Evolutionary conservation across 441 rosid genomes (phyloP).

Genomic region (Adansonia madagascariensis): DNA sequence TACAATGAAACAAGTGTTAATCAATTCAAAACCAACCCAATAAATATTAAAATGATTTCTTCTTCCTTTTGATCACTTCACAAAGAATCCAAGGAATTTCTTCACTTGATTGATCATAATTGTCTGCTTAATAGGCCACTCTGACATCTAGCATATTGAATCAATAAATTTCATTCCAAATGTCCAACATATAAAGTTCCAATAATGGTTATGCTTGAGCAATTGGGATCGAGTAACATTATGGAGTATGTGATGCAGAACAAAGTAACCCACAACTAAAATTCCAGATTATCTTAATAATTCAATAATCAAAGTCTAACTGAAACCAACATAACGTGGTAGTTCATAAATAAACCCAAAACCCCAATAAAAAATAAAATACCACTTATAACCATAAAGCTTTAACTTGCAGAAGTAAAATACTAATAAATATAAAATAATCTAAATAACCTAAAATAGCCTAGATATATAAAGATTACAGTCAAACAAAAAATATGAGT

Average conservation of each 20-base stretch:
- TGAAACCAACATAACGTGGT: background rate
- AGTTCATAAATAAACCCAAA: background rate
- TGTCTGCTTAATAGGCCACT: background rate
- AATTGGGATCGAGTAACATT: background rate
- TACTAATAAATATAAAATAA: background rate
- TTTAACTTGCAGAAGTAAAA: background rate
- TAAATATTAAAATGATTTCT: background rate
- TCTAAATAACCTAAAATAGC: background rate
- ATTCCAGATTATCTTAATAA: slow-evolving; percentile 1
- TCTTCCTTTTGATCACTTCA: background rate
- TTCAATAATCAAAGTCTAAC: background rate
- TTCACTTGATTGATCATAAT: background rate
- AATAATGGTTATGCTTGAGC: background rate
- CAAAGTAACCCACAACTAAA: background rate
- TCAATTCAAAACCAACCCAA: background rate
- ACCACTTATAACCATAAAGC: background rate
- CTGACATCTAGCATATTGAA: slow-evolving; percentile 1
- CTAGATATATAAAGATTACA: background rate
- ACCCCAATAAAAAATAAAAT: background rate
- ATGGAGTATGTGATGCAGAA: no score
- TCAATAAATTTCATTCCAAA: background rate
- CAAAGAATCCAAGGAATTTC: background rate
- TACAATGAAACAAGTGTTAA: slow-evolving; percentile 1
- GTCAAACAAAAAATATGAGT: slow-evolving; percentile 1
- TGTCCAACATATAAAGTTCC: background rate